phyloP scores from a whole-genome alignment of 495 filamentous ascomycete genomes.

The Aspergillus ellipticus region DNA sequence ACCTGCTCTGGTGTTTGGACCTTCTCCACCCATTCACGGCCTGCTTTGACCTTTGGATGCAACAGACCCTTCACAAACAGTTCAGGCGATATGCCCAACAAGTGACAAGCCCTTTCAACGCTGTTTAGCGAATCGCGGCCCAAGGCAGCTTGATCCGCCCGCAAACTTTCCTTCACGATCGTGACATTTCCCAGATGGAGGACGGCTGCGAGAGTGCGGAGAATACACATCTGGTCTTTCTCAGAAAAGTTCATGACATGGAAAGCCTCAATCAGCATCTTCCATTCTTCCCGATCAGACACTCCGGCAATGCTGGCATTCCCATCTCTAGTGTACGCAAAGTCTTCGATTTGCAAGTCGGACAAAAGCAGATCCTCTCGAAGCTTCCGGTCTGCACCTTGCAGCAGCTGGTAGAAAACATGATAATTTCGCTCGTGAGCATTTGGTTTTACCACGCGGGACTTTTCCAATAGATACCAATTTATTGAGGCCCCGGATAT shows the following conservation, averaged over 20 bases:
- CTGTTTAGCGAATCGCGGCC: slow-evolving; percentile 65
- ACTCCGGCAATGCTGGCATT: slow-evolving; percentile 89
- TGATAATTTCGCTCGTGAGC: slow-evolving; percentile 92
- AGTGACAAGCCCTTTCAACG: slow-evolving; percentile 71
- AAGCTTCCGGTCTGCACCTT: slow-evolving; percentile 70
- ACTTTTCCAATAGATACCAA: slow-evolving; percentile 98
- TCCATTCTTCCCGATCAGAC: slow-evolving; percentile 89
- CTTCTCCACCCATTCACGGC: slow-evolving; percentile 96
- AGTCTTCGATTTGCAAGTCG: slow-evolving; percentile 73
- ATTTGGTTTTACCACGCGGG: slow-evolving; percentile 85
- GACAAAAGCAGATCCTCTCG: slow-evolving; percentile 73
- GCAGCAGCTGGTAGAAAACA: slow-evolving; percentile 92
- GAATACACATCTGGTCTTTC: slow-evolving; percentile 75
- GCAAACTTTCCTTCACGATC: slow-evolving; percentile 82
- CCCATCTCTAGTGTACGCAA: slow-evolving; percentile 84
- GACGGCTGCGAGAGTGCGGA: slow-evolving; percentile 85
- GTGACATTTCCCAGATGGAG: slow-evolving; percentile 91
- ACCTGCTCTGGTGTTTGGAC: slow-evolving; percentile 97
- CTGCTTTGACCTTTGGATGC: slow-evolving; percentile 90
- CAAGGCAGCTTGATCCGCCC: slow-evolving; percentile 86
- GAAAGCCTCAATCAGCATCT: slow-evolving; percentile 85
- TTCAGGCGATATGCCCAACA: slow-evolving; percentile 80
- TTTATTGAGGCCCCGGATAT: slow-evolving; percentile 97
- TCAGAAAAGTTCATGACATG: slow-evolving; percentile 90
- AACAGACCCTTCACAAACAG: slow-evolving; percentile 84